These are phyloP conservation scores for Colletotrichum nymphaeae DNA, from an alignment of 2,329 filamentous ascomycete species.

Conservation along the genomic window DNA sequence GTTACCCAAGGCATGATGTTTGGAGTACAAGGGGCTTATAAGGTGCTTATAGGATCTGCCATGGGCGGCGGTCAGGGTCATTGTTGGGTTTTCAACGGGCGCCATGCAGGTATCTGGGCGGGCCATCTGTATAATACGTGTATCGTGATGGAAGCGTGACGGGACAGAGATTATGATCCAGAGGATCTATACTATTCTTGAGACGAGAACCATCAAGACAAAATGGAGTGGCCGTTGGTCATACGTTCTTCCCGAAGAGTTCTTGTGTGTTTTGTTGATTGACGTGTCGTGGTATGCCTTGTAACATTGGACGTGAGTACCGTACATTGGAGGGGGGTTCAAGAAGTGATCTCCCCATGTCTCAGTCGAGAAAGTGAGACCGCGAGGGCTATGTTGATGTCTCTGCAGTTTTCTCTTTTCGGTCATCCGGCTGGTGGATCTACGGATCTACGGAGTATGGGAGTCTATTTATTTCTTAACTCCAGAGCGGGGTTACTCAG, in stretches of 20 bases:
- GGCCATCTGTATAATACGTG: slow-evolving; percentile 28
- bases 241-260: background rate
- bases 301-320: background rate
- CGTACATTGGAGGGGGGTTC: too few species aligned
- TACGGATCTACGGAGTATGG: background rate
- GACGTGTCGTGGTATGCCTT: background rate
- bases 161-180: background rate
- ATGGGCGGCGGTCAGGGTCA: background rate
- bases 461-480: too few species aligned
- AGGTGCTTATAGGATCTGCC: background rate
- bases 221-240: background rate
- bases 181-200: background rate
- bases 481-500: too few species aligned
- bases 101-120: background rate
- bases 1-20: background rate
- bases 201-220: background rate
- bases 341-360: background rate
- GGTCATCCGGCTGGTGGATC: background rate
- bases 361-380: slow-evolving; percentile 3
- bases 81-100: background rate
- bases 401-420: background rate
- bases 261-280: background rate
- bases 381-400: background rate
- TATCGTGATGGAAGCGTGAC: background rate
- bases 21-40: slow-evolving; percentile 7